phyloP scores from a whole-genome alignment of 1,284 basidiomycete species.

The Trichosporon sp. region DNA sequence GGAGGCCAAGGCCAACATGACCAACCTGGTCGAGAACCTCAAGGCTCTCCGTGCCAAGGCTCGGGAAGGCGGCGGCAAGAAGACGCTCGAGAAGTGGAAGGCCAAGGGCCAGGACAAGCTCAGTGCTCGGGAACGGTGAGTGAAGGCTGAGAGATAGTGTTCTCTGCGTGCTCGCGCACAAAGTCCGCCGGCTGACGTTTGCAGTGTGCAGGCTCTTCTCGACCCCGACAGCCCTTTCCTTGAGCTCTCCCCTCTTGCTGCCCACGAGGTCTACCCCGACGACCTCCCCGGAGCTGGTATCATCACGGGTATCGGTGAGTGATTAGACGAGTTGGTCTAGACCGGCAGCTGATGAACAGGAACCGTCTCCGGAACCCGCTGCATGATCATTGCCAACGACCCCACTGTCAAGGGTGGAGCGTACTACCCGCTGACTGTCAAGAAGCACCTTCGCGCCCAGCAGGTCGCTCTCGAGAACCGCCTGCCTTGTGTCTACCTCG shows the following conservation, averaged over 20 bases:
- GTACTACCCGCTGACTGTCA: slow-evolving; percentile 89
- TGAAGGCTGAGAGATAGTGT: neutral
- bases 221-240: slow-evolving; percentile 86
- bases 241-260: slow-evolving; percentile 79
- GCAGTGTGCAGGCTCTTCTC: slow-evolving; percentile 61
- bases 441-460: slow-evolving; percentile 92
- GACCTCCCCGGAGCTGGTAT: slow-evolving; percentile 81
- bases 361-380: slow-evolving; percentile 69
- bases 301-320: slow-evolving; percentile 75
- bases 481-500: slow-evolving; percentile 82
- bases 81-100: slow-evolving; percentile 61
- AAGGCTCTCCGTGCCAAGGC: slow-evolving; percentile 51
- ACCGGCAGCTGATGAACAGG: slow-evolving; percentile 15
- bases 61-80: slow-evolving; percentile 51
- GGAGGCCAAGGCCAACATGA: slow-evolving; percentile 29
- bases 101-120: slow-evolving; percentile 76
- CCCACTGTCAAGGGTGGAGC: slow-evolving; percentile 90
- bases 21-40: slow-evolving; percentile 17
- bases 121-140: slow-evolving; percentile 76
- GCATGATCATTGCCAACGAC: slow-evolving; percentile 87
- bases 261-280: slow-evolving; percentile 79
- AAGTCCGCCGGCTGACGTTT: neutral
- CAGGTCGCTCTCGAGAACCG: slow-evolving; percentile 80
- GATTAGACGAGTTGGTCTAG: too few species aligned
- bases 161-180: neutral